Percentiles rank a stretch among this genome's conserved stretches.
Evolutionary conservation across 441 rosid genomes (phyloP).

Genomic region (Sinapis alba): DNA sequence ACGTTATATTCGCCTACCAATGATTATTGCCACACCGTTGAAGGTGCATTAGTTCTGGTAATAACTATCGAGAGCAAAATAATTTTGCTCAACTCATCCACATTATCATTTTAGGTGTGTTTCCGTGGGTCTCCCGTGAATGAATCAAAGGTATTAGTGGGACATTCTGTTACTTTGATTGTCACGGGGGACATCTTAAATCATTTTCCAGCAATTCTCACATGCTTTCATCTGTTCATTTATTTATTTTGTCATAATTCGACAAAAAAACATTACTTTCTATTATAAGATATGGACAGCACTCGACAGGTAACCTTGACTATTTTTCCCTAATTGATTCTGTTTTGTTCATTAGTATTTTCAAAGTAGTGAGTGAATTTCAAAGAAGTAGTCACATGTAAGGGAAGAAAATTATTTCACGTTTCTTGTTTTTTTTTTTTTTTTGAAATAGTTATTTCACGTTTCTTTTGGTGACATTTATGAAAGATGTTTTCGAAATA

Average conservation of each 20-base stretch:
- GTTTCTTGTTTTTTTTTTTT: neutral
- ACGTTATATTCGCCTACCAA: conserved; percentile 7
- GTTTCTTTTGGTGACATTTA: neutral
- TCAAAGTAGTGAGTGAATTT: neutral
- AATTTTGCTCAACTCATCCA: neutral
- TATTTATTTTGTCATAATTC: neutral
- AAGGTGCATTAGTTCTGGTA: neutral
- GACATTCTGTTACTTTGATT: conserved; percentile 38
- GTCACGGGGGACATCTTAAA: conserved; percentile 49
- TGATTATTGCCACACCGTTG: conserved; percentile 18
- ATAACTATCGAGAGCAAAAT: conserved; percentile 10
- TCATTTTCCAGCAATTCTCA: conserved; percentile 36
- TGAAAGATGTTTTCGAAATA: neutral
- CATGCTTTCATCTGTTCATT: conserved; percentile 22
- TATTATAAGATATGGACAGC: conserved; percentile 24
- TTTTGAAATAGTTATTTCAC: neutral
- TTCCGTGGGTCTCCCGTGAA: conserved; percentile 15
- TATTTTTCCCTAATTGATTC: neutral
- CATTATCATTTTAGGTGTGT: conserved; percentile 3
- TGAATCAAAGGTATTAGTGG: conserved; percentile 27
- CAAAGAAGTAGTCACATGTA: conserved; percentile 20
- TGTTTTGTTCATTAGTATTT: conserved; percentile 21
- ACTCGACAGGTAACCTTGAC: conserved; percentile 23
- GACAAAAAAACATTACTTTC: neutral
- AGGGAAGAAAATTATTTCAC: neutral